phyloP scores from a whole-genome alignment of 2,329 filamentous ascomycete species.

The Arthrobotrys conoides region DNA sequence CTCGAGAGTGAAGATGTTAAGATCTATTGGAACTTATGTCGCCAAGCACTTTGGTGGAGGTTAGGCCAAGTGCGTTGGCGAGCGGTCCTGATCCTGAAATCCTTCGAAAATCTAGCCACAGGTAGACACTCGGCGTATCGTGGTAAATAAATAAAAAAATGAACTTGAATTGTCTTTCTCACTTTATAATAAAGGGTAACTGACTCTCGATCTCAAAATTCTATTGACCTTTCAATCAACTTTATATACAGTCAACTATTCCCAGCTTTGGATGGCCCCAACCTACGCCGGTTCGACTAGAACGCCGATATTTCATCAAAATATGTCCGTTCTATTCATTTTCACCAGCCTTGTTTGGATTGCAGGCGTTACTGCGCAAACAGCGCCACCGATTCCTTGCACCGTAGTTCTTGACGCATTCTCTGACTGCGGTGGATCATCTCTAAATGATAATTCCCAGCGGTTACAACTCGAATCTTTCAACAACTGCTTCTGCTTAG shows the following conservation, averaged over 20 bases:
- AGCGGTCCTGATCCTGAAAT: slow-evolving; percentile 13
- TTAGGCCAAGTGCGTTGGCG: slow-evolving; percentile 3
- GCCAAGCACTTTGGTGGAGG: background rate
- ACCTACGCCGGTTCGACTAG: no score
- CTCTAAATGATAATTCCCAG: background rate
- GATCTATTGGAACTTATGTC: background rate
- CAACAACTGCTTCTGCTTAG: slow-evolving; percentile 12
- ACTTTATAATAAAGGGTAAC: no score
- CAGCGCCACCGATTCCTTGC: background rate
- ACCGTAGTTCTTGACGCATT: background rate
- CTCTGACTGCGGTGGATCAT: background rate
- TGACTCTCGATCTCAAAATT: no score
- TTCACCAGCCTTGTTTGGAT: background rate
- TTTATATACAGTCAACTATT: no score
- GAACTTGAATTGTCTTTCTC: no score
- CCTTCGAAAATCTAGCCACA: background rate
- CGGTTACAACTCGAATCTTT: background rate
- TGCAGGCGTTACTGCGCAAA: background rate
- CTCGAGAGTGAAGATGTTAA: no score
- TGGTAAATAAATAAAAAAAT: no score
- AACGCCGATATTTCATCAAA: background rate
- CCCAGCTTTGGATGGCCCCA: no score
- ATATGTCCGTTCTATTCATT: background rate
- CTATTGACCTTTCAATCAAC: no score
- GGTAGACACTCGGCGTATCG: background rate